phyloP scores from a whole-genome alignment of 768 basidiomycete species.

The Russula vinacea region DNA sequence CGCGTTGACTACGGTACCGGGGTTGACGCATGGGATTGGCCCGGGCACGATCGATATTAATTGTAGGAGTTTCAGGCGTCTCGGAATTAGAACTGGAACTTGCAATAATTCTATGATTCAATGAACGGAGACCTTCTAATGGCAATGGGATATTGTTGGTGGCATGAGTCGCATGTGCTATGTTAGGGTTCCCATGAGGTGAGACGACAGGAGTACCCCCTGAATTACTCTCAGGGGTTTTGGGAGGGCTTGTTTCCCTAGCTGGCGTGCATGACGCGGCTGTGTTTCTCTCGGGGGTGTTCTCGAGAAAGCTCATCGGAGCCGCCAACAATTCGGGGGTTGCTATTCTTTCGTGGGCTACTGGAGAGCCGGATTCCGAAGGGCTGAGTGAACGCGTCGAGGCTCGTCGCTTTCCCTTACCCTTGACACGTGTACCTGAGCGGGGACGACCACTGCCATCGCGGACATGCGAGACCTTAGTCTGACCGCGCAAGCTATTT shows the following conservation, averaged over 20 bases:
- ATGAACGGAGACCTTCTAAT: slow-evolving; percentile 7
- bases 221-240: neutral
- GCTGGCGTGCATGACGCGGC: neutral
- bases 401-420: slow-evolving; percentile 22
- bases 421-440: neutral
- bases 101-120: neutral
- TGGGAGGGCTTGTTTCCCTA: neutral
- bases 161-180: neutral
- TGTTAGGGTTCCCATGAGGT: neutral
- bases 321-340: neutral
- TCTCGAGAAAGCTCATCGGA: neutral
- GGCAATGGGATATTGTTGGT: neutral
- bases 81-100: slow-evolving; percentile 5
- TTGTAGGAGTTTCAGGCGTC: neutral
- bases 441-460: neutral
- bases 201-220: neutral
- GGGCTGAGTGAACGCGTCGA: neutral
- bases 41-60: slow-evolving; percentile 5
- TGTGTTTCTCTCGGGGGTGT: neutral
- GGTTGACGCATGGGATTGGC: slow-evolving; percentile 30
- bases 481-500: neutral
- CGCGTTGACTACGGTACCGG: slow-evolving; percentile 44
- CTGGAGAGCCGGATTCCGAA: neutral
- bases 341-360: neutral
- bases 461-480: neutral